Evolutionary conservation across 1,284 basidiomycete genomes (phyloP).

Genomic region (Apiotrichum gracile): DNA sequence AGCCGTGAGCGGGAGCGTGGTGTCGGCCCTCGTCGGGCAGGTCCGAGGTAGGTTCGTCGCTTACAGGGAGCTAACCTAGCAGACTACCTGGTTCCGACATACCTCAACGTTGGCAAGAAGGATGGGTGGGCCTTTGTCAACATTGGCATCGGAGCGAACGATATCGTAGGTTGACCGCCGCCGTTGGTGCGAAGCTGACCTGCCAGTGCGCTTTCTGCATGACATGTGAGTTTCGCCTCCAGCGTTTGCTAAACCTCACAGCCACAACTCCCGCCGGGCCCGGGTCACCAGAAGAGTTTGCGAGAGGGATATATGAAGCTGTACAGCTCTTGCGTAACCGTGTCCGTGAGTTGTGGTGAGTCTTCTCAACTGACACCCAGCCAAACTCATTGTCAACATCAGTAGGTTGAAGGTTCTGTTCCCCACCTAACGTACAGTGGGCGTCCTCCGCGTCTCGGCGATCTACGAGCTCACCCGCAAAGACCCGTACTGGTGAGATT

Average conservation of each 20-base stretch:
- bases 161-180: conserved; percentile 36
- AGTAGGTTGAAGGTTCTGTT: conserved; percentile 10
- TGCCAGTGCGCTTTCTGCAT: conserved; percentile 43
- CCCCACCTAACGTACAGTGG: conserved; percentile 24
- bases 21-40: conserved; percentile 25
- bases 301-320: conserved; percentile 33
- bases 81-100: conserved; percentile 41
- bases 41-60: conserved; percentile 27
- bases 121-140: conserved; percentile 45
- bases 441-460: conserved; percentile 41
- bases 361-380: conserved; percentile 9
- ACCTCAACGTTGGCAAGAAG: conserved; percentile 18
- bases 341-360: conserved; percentile 33
- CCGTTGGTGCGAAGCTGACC: conserved; percentile 1
- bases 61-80: conserved; percentile 1
- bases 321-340: conserved; percentile 35
- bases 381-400: conserved; percentile 38
- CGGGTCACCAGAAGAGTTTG: conserved; percentile 40
- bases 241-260: conserved; percentile 3
- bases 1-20: conserved; percentile 34
- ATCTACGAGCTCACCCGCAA: conserved; percentile 40
- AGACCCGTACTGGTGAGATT: conserved; percentile 39
- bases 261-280: conserved; percentile 24
- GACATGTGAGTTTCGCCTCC: conserved; percentile 22
- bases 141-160: conserved; percentile 46